Base-by-base conservation (phyloP, 768 basidiomycete genomes). In the Fibroporia radiculosa region DNA sequence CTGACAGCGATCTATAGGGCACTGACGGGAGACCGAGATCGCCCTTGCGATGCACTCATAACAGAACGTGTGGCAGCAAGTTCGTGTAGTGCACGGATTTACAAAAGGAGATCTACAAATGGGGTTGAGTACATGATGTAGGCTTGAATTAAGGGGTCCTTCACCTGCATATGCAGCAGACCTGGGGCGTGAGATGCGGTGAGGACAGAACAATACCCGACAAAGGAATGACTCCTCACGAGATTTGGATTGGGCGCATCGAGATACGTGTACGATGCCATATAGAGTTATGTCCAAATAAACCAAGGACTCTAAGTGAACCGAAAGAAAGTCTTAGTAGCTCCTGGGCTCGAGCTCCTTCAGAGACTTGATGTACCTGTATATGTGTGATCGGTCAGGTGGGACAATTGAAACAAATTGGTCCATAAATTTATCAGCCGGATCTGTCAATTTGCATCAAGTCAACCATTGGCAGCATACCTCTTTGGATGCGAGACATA, bases 41-140 rank as follows among this genome's bases (percentile, higher is more conserved):
- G 91, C 85, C 40, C 71, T 69, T n/a, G 66, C 54, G 48, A 93
- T 86, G 57, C 92, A 95, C 24, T 78, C 81, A n/a, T 65, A 64
- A 61, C 92, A 95, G 61, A 93, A 93, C 0, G 89, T 93, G 59
- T 91, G 92, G 48, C 75, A 70, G 54, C 92, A 93, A 6, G 82
- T 77, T 31, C 64, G 72, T 0, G 87, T 82, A 0, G 84, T 85
- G 1, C 73, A 73, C 8, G 91, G 92, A 24, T 89, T 76, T 6
- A 78, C 65, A 56, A 93, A 92, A 2, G 89, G 86, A 44, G 47
- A 36, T 23, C 54, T 51, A 29, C 24, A n/a, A 3, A 18, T 11
- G 72, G 70, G 19, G 82, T 84, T 24, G n/a, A 16, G 11, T 6
- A 25, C 48, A 3, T 51, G 47, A 47, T 42, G 25, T 31, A 49